Evolutionary conservation across 768 basidiomycete genomes (phyloP), one percentile per base, ranked within the genome.

Genomic region (Russula brevipes): DNA sequence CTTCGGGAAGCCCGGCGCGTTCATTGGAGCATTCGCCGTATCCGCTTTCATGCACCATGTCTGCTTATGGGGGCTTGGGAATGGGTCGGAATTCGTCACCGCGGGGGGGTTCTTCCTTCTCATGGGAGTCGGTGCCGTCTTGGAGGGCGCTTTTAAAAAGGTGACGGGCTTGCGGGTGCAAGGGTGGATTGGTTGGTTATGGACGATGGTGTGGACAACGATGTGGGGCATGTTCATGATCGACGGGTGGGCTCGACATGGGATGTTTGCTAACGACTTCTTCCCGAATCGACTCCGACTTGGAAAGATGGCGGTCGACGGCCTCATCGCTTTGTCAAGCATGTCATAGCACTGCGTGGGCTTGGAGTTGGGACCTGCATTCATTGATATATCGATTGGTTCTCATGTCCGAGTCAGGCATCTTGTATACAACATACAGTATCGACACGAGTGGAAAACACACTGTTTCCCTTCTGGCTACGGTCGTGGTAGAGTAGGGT

Each of bases 251-350:
- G 47, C 30, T 24, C 24, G 30, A 31, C 47, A 31, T 49, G 47
- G 47, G 24, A 12, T 14, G 30, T 12, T 49, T 12, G 47, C 47
- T 3, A 31, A 5, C 14, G 31, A 16, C 8, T 19, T 14, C 19
- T n/a, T 38, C 12, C 36, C 53, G 35, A 19, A 16, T 41, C 19
- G n/a, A 54, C 16, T 54, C 41, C 36, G 36, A 57, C 53, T 42
- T 24, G n/a, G 72, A 61, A 57, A 61, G 67, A 31, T 70, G 73
- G 5, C 62, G 58, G 35, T 73, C 75, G 65, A 65, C 74, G 46
- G 78, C 75, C 76, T 76, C 77, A 77, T 58, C 59, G 71, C 19
- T 78, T 79, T 4, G 68, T 74, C 9, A 74, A 74, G 3, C 76
- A 75, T 66, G 69, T 73, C 38, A 39, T 7, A 39, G 24, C 24